Conservation (phyloP, 805 yeast species). For the Wickerhamiella musiphila region DNA sequence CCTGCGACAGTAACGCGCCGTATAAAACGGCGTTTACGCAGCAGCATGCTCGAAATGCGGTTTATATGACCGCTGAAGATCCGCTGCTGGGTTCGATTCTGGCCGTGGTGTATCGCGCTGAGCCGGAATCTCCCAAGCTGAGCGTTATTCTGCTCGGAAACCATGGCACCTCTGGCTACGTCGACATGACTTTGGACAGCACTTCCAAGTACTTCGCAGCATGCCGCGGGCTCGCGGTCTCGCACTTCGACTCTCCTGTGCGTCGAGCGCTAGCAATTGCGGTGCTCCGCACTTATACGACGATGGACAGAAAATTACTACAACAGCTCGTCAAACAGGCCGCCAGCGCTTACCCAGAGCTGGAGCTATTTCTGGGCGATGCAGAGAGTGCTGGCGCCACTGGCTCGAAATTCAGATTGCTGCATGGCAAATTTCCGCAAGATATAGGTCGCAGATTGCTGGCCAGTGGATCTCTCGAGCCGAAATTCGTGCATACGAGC, state of each 20-base stretch:
- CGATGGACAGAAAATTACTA: conserved; percentile 25
- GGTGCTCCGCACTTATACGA: conserved; percentile 46
- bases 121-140: conserved; percentile 12
- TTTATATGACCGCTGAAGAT: conserved; percentile 23
- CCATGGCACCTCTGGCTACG: conserved; percentile 48
- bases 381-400: conserved; percentile 72
- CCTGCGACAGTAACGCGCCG: conserved; percentile 20
- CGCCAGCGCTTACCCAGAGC: conserved; percentile 1
- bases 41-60: conserved; percentile 18
- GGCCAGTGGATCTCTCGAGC: conserved; percentile 40
- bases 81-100: conserved; percentile 19
- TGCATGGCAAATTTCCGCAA: conserved; percentile 35
- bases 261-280: conserved; percentile 66
- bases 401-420: conserved; percentile 45
- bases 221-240: conserved; percentile 42
- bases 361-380: conserved; percentile 26
- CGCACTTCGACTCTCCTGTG: conserved; percentile 37
- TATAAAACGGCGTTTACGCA: conserved; percentile 17
- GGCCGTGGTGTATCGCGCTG: conserved; percentile 20
- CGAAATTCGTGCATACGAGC: conserved; percentile 31
- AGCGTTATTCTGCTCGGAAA: conserved; percentile 20
- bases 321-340: conserved; percentile 4
- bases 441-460: conserved; percentile 41
- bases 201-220: conserved; percentile 66
- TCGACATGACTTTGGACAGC: conserved; percentile 37